Evolutionary conservation across 129 eudicot genomes (phyloP).

Genomic region (Solidago caesia): DNA sequence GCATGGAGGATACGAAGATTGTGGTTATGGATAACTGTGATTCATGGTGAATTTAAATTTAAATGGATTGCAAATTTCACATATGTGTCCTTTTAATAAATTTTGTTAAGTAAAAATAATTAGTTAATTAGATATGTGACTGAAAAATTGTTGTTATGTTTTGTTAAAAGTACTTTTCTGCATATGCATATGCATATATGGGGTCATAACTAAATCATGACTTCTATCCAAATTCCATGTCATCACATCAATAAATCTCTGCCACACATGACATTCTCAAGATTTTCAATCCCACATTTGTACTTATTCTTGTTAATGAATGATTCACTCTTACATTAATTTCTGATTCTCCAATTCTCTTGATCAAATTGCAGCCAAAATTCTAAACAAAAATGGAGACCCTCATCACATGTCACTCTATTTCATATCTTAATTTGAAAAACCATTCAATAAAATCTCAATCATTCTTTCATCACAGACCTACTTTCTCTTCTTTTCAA

Average conservation of each 20-base stretch:
- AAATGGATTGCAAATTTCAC: too few species aligned
- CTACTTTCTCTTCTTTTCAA: neutral
- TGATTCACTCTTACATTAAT: neutral
- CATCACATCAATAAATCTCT: constrained; percentile 31
- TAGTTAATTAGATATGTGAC: too few species aligned
- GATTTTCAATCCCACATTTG: constrained; percentile 9
- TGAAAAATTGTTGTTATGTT: too few species aligned
- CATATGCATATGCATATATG: neutral
- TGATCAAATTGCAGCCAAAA: constrained; percentile 7
- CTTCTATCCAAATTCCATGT: constrained; percentile 28
- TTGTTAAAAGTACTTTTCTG: neutral
- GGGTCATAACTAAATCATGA: constrained; percentile 2
- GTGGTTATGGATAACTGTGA: too few species aligned
- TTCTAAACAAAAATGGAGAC: constrained; percentile 26
- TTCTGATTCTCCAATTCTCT: neutral
- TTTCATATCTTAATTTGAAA: constrained; percentile 30
- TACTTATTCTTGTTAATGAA: neutral
- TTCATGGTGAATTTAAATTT: too few species aligned
- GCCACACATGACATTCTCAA: constrained; percentile 31
- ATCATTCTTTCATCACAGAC: constrained; percentile 18
- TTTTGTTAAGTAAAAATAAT: too few species aligned
- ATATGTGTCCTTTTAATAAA: too few species aligned
- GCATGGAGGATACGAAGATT: too few species aligned
- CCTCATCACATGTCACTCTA: constrained; percentile 32
- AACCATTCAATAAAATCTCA: constrained; percentile 18